Base-by-base conservation (phyloP, 2,329 filamentous ascomycete genomes). In the Didymella segeticola region DNA sequence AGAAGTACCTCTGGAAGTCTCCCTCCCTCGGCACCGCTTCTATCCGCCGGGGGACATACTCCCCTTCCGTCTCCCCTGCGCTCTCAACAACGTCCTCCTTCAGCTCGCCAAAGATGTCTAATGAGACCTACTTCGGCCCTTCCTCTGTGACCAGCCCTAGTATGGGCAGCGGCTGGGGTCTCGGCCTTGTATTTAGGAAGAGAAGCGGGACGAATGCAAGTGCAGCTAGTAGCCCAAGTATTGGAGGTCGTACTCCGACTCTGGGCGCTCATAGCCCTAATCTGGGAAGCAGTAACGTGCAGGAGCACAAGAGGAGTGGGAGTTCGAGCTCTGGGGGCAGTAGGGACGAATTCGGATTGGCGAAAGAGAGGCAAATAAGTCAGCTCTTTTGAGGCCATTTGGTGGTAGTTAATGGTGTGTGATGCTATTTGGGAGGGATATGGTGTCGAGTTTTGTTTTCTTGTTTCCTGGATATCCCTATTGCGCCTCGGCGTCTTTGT, bases 121-220 rank as follows among this genome's bases (percentile, higher is more conserved):
- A 17, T 25, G 47, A 50, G 5, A 39, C 17, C 26, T 46, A 46
- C 37, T 56, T 50, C 20, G 42, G 53, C 29, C 22, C 38, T 15
- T 53, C 47, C 11, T 29, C 43, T 2, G 15, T 47, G 17, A 45
- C 15, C n/a, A 56, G 53, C 29, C 53, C 53, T 14, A 53, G 53
- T 27, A 47, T 48, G 47, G 43, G 53, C 23, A 25, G 26, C 11
- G 47, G 47, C 20, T 56, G 53, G 53, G 53, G 53, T 22, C 42
- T 56, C 2, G 53, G 53, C 7, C 43, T 56, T 14, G 53, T 52
- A 4, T 52, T 56, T 19, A 17, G 53, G 7, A 56, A 56, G 53
- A 14, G 53, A 1, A 47, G 46, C 10, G 47, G 47, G 31, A 56
- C 53, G 7, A 50, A 41, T 22, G 36, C 53, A n/a, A 52, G 47